phyloP scores from a whole-genome alignment of 2,329 filamentous ascomycete species.

The Ceratocystis papillata region DNA sequence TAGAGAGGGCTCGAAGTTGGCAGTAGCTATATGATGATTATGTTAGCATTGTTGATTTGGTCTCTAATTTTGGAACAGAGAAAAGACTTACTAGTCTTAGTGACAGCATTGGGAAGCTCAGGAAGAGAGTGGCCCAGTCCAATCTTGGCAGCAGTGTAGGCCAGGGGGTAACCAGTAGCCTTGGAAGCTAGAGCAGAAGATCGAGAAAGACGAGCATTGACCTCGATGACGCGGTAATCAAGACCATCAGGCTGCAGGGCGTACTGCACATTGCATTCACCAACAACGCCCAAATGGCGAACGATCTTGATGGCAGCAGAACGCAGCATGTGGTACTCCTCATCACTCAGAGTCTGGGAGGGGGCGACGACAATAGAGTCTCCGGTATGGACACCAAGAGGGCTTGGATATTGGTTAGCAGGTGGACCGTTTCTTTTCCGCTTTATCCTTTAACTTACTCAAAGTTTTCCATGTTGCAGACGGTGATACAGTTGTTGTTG shows the following conservation, averaged over 20 bases:
- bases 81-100: conserved; percentile 58
- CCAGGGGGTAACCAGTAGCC: conserved; percentile 92
- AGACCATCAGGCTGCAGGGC: conserved; percentile 91
- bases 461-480: conserved; percentile 50
- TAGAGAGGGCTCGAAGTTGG: conserved; percentile 94
- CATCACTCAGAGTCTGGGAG: conserved; percentile 91
- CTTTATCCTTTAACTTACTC: conserved; percentile 40
- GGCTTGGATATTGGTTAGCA: conserved; percentile 64
- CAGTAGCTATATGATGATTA: conserved; percentile 46
- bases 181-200: conserved; percentile 96
- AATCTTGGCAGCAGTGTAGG: conserved; percentile 97
- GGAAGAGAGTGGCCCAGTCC: conserved; percentile 90
- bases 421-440: no score
- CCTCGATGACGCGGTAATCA: conserved; percentile 97
- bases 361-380: conserved; percentile 98
- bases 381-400: conserved; percentile 92
- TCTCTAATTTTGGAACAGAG: background rate
- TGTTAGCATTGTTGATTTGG: conserved; percentile 8
- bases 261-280: conserved; percentile 98
- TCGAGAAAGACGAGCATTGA: conserved; percentile 95
- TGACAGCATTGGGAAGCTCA: conserved; percentile 93
- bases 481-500: conserved; percentile 96
- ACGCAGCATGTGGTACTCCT: conserved; percentile 99
- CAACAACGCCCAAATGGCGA: conserved; percentile 89
- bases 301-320: conserved; percentile 97